Percentiles rank a stretch among this genome's conserved stretches.
These are phyloP conservation scores for Melanogaster broomeanus DNA, from an alignment of 768 basidiomycete species.

Conservation along the genomic window DNA sequence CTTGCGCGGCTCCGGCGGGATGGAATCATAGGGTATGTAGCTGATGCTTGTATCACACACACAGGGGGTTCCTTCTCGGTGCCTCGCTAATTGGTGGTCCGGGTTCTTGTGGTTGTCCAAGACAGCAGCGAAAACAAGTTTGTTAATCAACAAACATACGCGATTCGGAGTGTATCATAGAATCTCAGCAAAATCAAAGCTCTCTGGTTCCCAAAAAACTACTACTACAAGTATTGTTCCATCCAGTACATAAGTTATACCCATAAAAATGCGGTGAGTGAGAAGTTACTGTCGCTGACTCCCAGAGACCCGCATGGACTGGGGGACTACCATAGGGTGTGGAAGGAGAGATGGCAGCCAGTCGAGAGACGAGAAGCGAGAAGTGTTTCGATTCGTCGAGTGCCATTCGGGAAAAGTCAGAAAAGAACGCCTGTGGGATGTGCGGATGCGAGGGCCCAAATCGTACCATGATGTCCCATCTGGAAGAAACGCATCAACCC, in stretches of 20 bases:
- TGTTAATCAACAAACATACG: no score
- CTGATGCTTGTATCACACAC: not conserved
- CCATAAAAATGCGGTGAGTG: slow-evolving; percentile 50
- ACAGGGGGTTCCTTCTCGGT: not conserved
- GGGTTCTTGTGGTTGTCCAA: no score
- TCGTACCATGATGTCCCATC: slow-evolving; percentile 84
- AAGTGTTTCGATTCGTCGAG: slow-evolving; percentile 89
- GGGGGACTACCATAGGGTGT: slow-evolving; percentile 71
- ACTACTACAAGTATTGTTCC: slow-evolving; percentile 1
- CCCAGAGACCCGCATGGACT: slow-evolving; percentile 81
- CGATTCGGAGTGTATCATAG: not conserved
- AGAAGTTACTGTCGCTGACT: slow-evolving; percentile 69
- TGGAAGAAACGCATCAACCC: slow-evolving; percentile 19
- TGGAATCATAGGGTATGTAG: slow-evolving; percentile 41
- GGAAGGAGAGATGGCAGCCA: slow-evolving; percentile 59
- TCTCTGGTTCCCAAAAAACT: not conserved
- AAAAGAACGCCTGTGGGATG: slow-evolving; percentile 74
- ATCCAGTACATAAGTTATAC: slow-evolving; percentile 22
- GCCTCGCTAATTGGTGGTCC: no score
- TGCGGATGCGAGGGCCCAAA: slow-evolving; percentile 62
- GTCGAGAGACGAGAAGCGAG: slow-evolving; percentile 62
- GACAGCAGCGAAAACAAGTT: no score
- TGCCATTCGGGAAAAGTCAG: slow-evolving; percentile 82
- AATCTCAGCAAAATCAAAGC: not conserved
- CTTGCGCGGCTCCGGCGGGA: slow-evolving; percentile 40